These are phyloP conservation scores for Blepharisma undulans DNA, from an alignment of 169 alveolate species.

Conservation along the genomic window DNA sequence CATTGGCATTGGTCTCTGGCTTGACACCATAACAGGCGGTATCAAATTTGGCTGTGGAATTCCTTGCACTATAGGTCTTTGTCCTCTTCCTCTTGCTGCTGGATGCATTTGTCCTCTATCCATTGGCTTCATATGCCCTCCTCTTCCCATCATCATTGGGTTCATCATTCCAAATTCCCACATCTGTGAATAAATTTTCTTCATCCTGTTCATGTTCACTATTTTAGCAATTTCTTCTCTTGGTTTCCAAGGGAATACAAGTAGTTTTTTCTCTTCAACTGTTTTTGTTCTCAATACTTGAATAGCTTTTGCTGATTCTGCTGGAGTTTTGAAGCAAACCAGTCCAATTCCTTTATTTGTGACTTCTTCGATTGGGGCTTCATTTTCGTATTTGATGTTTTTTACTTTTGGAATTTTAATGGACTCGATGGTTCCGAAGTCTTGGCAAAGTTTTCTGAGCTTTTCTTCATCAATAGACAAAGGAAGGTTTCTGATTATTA, in stretches of 20 bases:
- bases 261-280: constrained; percentile 8
- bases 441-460: not conserved
- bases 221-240: constrained; percentile 11
- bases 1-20: not conserved
- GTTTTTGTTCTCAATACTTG: not conserved
- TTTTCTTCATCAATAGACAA: not conserved
- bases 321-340: not conserved
- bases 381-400: not conserved
- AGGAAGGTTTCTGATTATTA: constrained; percentile 12
- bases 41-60: not conserved
- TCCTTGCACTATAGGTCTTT: not conserved
- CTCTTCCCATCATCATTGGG: constrained; percentile 9
- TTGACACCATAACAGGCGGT: not conserved
- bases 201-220: not conserved
- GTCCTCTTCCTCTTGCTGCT: not conserved
- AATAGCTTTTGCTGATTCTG: not conserved
- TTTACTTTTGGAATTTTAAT: not conserved
- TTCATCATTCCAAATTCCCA: not conserved
- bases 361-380: not conserved
- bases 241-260: constrained; percentile 15
- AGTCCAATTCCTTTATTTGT: constrained; percentile 3
- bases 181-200: constrained; percentile 1
- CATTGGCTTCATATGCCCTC: not conserved
- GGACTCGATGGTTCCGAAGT: constrained; percentile 1
- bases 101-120: not conserved